Evolutionary conservation across 1,284 basidiomycete genomes (phyloP).

Genomic region (Lentinus polychrous): DNA sequence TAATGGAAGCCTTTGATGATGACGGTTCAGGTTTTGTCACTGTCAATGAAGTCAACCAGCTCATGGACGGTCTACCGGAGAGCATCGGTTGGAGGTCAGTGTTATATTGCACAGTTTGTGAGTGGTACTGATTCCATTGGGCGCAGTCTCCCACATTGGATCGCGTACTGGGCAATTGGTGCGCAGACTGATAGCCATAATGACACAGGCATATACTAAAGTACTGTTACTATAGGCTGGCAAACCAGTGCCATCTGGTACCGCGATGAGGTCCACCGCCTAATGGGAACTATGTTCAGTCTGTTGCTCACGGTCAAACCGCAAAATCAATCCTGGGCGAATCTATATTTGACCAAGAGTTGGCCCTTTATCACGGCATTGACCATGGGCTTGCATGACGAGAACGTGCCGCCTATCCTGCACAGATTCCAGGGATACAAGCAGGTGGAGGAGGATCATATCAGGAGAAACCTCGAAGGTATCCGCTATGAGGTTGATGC

Average conservation of each 20-base stretch:
- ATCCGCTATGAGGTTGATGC: slow-evolving; percentile 21
- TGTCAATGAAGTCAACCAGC: slow-evolving; percentile 40
- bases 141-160: slow-evolving; percentile 25
- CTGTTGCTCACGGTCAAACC: slow-evolving; percentile 12
- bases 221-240: slow-evolving; percentile 18
- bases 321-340: slow-evolving; percentile 13
- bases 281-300: slow-evolving; percentile 16
- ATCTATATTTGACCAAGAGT: slow-evolving; percentile 10
- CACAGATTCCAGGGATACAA: slow-evolving; percentile 15
- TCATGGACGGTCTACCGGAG: slow-evolving; percentile 22
- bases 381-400: slow-evolving; percentile 7
- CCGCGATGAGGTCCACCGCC: slow-evolving; percentile 12
- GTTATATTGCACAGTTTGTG: slow-evolving; percentile 8
- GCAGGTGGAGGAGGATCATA: slow-evolving; percentile 11
- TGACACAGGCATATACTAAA: slow-evolving; percentile 14
- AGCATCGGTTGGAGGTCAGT: slow-evolving; percentile 23
- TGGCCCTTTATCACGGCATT: slow-evolving; percentile 8
- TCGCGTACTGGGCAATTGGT: slow-evolving; percentile 13
- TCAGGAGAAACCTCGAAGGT: slow-evolving; percentile 19
- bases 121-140: slow-evolving; percentile 6
- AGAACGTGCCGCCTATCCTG: slow-evolving; percentile 4
- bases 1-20: slow-evolving; percentile 41
- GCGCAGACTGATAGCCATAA: slow-evolving; percentile 6
- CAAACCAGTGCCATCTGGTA: slow-evolving; percentile 13
- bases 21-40: slow-evolving; percentile 42